Evolutionary conservation across 2,329 filamentous ascomycete species (phyloP), one percentile per base, ranked within the genome.

Genomic region (Ceratocystis cubensis): DNA sequence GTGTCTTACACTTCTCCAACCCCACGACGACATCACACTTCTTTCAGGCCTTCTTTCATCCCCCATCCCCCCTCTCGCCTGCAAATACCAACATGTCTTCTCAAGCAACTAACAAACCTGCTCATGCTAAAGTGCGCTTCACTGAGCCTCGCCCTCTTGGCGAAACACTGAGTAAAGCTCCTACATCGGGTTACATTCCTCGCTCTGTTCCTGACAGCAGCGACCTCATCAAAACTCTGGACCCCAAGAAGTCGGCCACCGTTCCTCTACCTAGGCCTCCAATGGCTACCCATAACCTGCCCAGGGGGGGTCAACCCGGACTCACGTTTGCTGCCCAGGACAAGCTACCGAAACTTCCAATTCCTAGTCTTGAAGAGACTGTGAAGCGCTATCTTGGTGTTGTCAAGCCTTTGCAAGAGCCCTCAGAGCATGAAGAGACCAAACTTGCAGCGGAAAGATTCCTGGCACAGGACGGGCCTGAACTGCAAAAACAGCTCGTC

Each of bases 321-420:
- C 85, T 96, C 74, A 97, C 94, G 0, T 99, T 94, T 76, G 88
- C 91, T 41, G 82, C 86, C 67, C 93, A 99, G 75, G 91, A 96
- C 70, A 88, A 85, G 70, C 82, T 99, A 6, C 91, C 92, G 1
- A 96, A 94, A 75, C 80, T 99, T 48, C 94, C 94, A 6, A 96
- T 99, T 65, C 94, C 93, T 0, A 90, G 96, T 13, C 81, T 99
- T 3, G 88, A 92, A 62, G 78, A 79, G 68, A 91, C 89, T 0
- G 88, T 88, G 74, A 81, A 85, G 70, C 91, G 86, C 73, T 97
- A 97, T 72, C 78, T 96, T 2, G 81, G 86, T 5, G 85, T 88
- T 6, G 78, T 99, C 64, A 86, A 85, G 71, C 92, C 94, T 2
- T 78, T 99, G 6, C 94, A 99, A 74, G 84, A 82, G 6, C 77